Percentiles rank a stretch among this genome's conserved stretches.
Conservation (phyloP, 805 yeast species). For the Metschnikowia lochheadii region DNA sequence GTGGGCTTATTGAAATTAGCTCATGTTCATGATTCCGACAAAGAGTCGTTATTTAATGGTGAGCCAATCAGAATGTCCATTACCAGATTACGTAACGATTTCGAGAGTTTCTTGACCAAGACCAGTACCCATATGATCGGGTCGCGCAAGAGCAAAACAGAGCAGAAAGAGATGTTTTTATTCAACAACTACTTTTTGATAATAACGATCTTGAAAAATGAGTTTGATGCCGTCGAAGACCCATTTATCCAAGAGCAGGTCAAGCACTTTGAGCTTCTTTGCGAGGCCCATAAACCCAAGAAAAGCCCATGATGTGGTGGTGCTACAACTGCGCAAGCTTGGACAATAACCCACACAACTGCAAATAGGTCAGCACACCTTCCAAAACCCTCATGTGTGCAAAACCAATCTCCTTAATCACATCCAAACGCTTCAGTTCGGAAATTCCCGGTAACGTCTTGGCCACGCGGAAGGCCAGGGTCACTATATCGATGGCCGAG, state of each 20-base stretch:
- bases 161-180: constrained; percentile 63
- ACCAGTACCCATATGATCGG: constrained; percentile 46
- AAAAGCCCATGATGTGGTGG: not conserved
- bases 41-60: constrained; percentile 27
- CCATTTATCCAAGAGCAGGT: constrained; percentile 34
- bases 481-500: constrained; percentile 86
- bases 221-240: constrained; percentile 23
- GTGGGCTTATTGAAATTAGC: constrained; percentile 64
- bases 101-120: constrained; percentile 73
- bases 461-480: constrained; percentile 84
- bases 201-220: constrained; percentile 49
- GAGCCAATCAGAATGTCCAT: constrained; percentile 77
- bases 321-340: constrained; percentile 30
- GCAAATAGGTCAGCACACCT: constrained; percentile 86
- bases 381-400: constrained; percentile 90
- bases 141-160: constrained; percentile 29
- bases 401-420: constrained; percentile 82
- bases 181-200: constrained; percentile 68
- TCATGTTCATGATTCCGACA: constrained; percentile 14
- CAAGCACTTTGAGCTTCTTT: constrained; percentile 36
- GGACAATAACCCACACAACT: constrained; percentile 78
- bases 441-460: constrained; percentile 66
- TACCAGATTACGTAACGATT: constrained; percentile 68
- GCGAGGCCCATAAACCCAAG: constrained; percentile 34
- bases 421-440: constrained; percentile 68